Evolutionary conservation across 805 yeast species (phyloP), one percentile per base, ranked within the genome.

Genomic region (Kregervanrija fluxuum): DNA sequence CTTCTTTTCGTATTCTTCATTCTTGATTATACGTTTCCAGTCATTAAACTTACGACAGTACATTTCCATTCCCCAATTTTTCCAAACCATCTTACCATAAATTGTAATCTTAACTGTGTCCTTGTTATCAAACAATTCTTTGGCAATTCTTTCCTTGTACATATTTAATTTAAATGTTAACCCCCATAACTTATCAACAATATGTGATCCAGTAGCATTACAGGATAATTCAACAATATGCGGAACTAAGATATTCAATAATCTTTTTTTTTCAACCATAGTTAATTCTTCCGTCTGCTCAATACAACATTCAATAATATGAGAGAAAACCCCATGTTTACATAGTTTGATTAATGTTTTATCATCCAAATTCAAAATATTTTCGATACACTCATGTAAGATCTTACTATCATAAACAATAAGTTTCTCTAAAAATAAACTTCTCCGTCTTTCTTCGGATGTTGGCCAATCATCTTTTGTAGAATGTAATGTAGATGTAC

Each of bases 71-170:
- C 75, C 67, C 97, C 97, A 93, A 62, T 91, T 91, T 61, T 83
- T 86, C 98, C 97, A 93, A 1, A 93, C 98, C 54, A 80, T 74
- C 59, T 82, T 78, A 33, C 99, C 99, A 57, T 91, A 93, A 11
- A 70, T 75, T 58, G 95, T 85, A 48, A 82, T 87, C 67, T 93
- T 89, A 37, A 93, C 84, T 48, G 73, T 71, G 34, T 77, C 82
- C 35, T 81, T 74, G 37, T 80, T 74, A 13, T 68, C 72, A 28
- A 68, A 56, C 48, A 91, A 66, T 47, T 80, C 82, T 17, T 74
- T 73, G 0, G 95, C 96, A 48, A 91, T 75, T 53, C 91, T 74
- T 59, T 91, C 98, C 54, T 95, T 85, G 62, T 83, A 87, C 70
- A 83, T 78, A 47, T 87, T 87, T 58, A 90, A 70, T 45, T 81